Evolutionary conservation across 1,284 basidiomycete species (phyloP).

Genomic region (Agroathelia rolfsii): DNA sequence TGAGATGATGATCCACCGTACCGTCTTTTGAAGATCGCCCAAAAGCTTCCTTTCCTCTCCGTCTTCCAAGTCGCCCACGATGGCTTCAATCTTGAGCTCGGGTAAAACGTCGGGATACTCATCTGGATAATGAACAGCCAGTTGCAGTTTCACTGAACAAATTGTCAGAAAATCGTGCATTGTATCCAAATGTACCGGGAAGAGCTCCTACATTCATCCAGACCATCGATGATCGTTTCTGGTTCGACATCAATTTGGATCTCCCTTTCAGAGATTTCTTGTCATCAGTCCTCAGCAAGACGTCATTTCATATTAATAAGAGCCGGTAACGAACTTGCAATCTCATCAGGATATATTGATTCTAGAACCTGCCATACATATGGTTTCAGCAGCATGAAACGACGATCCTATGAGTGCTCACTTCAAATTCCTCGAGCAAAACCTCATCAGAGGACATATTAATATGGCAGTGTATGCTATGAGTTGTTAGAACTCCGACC

Average conservation of each 20-base stretch:
- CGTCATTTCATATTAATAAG: conserved; percentile 16
- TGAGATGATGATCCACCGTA: conserved; percentile 29
- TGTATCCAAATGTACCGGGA: conserved; percentile 11
- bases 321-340: conserved; percentile 72
- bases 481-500: conserved; percentile 8
- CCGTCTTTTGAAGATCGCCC: conserved; percentile 51
- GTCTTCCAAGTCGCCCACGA: conserved; percentile 64
- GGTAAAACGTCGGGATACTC: conserved; percentile 81
- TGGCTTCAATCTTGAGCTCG: conserved; percentile 54
- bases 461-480: conserved; percentile 6
- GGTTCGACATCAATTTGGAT: conserved; percentile 85
- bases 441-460: conserved; percentile 52
- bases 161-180: too few species aligned
- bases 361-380: conserved; percentile 66
- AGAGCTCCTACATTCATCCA: conserved; percentile 42
- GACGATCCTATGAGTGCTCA: conserved; percentile 22
- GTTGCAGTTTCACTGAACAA: conserved; percentile 59
- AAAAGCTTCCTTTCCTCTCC: conserved; percentile 48
- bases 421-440: conserved; percentile 83
- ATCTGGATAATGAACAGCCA: conserved; percentile 64
- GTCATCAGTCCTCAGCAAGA: conserved; percentile 39
- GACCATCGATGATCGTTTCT: conserved; percentile 61
- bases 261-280: conserved; percentile 80
- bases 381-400: too few species aligned
- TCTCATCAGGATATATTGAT: conserved; percentile 90